Percentiles rank a stretch among this genome's conserved stretches.
phyloP scores from a whole-genome alignment of 139 green algal genomes.

The Chloropicon primus region DNA sequence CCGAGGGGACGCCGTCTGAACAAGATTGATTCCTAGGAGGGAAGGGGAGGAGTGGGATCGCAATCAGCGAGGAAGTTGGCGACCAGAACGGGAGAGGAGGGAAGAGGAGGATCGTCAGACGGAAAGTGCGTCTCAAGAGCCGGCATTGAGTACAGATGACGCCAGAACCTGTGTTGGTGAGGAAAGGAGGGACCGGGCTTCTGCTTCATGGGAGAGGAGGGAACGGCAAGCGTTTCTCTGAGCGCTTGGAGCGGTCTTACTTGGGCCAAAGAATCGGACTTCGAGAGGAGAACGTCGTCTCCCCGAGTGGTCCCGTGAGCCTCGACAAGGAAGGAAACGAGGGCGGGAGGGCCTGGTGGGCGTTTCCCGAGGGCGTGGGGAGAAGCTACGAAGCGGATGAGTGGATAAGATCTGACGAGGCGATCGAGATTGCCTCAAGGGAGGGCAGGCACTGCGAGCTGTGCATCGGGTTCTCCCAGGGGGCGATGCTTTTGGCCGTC shows the following conservation, averaged over 20 bases:
- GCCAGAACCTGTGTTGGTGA: background rate
- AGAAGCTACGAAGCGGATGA: background rate
- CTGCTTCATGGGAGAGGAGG: background rate
- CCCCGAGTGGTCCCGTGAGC: background rate
- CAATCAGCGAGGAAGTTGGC: too few species aligned
- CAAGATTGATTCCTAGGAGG: too few species aligned
- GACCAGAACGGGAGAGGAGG: too few species aligned
- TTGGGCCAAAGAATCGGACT: background rate
- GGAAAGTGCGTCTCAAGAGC: too few species aligned
- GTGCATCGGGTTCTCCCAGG: background rate
- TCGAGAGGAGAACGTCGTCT: background rate
- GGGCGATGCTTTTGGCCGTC: background rate
- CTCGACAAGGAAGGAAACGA: background rate
- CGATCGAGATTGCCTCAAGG: background rate
- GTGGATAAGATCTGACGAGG: background rate
- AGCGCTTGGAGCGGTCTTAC: background rate
- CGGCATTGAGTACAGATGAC: background rate
- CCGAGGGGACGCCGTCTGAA: too few species aligned
- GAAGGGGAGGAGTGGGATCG: too few species aligned
- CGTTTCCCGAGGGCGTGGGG: background rate
- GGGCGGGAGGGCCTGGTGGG: background rate
- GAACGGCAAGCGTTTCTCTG: background rate
- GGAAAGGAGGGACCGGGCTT: background rate
- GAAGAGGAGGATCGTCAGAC: too few species aligned
- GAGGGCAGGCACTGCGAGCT: background rate